Conservation (phyloP, 768 basidiomycete species). For the Leccinum truebloodii region DNA sequence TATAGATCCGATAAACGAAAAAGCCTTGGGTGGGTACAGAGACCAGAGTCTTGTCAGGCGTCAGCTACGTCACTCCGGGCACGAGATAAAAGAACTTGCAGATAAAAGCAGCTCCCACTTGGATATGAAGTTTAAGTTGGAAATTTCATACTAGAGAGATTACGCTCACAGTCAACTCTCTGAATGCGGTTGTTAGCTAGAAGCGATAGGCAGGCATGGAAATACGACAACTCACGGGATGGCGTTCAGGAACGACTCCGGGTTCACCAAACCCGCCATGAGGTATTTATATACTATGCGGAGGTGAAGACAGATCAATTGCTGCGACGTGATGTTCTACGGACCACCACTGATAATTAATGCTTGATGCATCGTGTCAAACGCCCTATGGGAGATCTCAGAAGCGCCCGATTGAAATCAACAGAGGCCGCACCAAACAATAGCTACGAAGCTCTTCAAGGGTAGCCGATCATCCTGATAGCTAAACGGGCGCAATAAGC, state of each 20-base stretch:
- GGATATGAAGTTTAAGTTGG: not conserved
- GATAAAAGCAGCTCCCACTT: conserved; percentile 2
- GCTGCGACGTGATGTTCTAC: not conserved
- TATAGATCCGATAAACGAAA: conserved; percentile 1
- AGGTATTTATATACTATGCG: conserved; percentile 1
- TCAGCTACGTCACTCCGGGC: not conserved
- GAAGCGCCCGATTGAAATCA: not conserved
- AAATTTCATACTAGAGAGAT: not conserved
- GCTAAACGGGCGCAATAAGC: not conserved
- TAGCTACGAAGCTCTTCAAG: not conserved
- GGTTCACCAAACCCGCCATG: conserved; percentile 2
- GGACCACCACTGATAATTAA: conserved; percentile 5
- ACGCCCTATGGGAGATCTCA: not conserved
- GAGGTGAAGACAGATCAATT: not conserved
- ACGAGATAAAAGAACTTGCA: not conserved
- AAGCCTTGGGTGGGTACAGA: conserved; percentile 2
- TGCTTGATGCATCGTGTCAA: conserved; percentile 5
- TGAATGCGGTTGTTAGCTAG: not conserved
- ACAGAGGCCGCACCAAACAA: conserved; percentile 1
- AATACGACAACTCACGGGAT: not conserved
- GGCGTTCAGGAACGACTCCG: not conserved
- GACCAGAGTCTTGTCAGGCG: not conserved
- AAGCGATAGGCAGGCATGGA: not conserved
- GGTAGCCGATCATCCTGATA: conserved; percentile 3
- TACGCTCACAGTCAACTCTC: not conserved